phyloP scores from a whole-genome alignment of 2,329 filamentous ascomycete genomes.

The Gnomoniopsis smithogilvyi region DNA sequence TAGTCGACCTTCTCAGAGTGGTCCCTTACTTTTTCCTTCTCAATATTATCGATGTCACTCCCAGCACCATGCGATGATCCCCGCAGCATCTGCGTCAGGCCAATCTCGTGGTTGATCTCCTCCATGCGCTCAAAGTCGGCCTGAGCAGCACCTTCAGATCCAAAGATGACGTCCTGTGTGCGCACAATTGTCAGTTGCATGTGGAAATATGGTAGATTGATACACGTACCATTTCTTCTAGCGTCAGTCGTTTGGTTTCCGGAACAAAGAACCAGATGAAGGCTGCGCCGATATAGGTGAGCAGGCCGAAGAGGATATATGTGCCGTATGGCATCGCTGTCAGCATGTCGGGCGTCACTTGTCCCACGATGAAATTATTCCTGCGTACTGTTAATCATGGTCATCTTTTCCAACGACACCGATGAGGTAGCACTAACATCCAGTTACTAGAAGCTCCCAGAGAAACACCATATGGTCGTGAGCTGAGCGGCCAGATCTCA shows the following conservation, averaged over 20 bases:
- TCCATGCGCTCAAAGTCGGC: conserved; percentile 68
- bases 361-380: conserved; percentile 63
- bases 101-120: conserved; percentile 70
- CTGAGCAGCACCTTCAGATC: conserved; percentile 61
- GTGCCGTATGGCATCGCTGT: conserved; percentile 64
- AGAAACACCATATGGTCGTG: conserved; percentile 67
- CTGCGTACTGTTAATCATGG: neutral
- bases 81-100: conserved; percentile 45
- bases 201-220: neutral
- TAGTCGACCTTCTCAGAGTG: conserved; percentile 6
- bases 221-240: conserved; percentile 58
- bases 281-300: conserved; percentile 59
- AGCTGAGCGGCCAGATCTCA: conserved; percentile 71
- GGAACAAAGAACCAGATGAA: conserved; percentile 64
- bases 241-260: conserved; percentile 60
- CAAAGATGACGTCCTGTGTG: conserved; percentile 60
- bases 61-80: conserved; percentile 19
- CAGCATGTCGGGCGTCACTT: conserved; percentile 68
- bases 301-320: conserved; percentile 65
- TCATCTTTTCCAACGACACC: neutral
- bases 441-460: conserved; percentile 65
- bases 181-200: neutral
- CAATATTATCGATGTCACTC: conserved; percentile 21
- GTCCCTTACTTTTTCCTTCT: conserved; percentile 22
- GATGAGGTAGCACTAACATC: conserved; percentile 41